Base-by-base conservation (phyloP, 1,284 basidiomycete genomes). In the Austroboletus rostrupii region DNA sequence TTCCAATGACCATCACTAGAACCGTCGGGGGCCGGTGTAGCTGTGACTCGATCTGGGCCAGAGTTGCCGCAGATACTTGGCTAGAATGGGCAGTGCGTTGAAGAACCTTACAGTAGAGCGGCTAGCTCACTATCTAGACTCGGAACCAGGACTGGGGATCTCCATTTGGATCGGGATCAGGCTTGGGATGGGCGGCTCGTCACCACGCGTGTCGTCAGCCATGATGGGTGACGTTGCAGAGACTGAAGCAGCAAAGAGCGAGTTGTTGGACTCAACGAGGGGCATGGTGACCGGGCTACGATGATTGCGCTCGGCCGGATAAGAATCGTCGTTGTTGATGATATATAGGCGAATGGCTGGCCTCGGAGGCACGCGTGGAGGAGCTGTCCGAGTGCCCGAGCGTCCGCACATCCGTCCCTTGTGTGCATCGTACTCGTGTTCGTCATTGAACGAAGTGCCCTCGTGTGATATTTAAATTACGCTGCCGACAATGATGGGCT, bases 21-120 rank as follows among this genome's bases (percentile, higher is more conserved):
- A 19, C 38, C 17, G 50, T 16, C 4, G 47, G 29, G 0, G 37
- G 2, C 0, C 54, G 57, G 1, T 45, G 8, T 0, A 52, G 44
- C 23, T 6, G 13, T 11, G 40, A 41, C 26, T 12, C 28, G 16
- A 29, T 33, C 14, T 45, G 37, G 57, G 35, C 5, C 61, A 62
- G 37, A 68, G 63, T 6, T 62, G 51, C 4, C 49, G 44, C 28
- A 66, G 48, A 20, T 60, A 62, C 21, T 54, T 66, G 20, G 57
- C 57, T 28, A 62, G 53, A 2, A 66, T 50, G 8, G 62, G 66
- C 4, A 66, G 55, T 61, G 67, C 65, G 45, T 62, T 66, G 9
- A 19, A 17, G 2, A 2, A 23, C 14, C 21, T 40, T 0, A 41
- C 33, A 5, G 16, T n/a, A 10, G 46, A 33, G 3, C 59, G 49